Evolutionary conservation across 2,329 filamentous ascomycete genomes (phyloP).

Genomic region (Trichoderma sp.): DNA sequence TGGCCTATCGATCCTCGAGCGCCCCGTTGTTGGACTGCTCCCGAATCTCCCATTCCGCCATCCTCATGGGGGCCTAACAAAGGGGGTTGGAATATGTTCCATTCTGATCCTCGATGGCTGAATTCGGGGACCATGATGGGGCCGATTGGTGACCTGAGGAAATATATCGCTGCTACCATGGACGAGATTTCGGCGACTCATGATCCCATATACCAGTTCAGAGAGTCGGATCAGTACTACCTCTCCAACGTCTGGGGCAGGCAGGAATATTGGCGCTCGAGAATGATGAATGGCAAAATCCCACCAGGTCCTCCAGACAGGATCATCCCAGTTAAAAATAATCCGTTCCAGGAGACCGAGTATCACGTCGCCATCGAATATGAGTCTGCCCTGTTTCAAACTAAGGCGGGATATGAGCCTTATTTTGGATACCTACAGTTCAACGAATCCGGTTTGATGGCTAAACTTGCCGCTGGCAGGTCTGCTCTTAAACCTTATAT

Average conservation of each 20-base stretch:
- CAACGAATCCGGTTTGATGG: slow-evolving; percentile 27
- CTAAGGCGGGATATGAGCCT: slow-evolving; percentile 35
- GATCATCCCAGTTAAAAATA: slow-evolving; percentile 23
- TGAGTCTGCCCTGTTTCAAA: slow-evolving; percentile 40
- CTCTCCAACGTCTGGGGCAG: slow-evolving; percentile 41
- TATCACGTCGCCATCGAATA: slow-evolving; percentile 41
- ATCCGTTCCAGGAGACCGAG: slow-evolving; percentile 27
- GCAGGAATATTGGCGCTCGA: slow-evolving; percentile 41
- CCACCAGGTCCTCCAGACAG: slow-evolving; percentile 23
- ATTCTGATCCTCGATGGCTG: slow-evolving; percentile 39
- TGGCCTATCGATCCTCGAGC: slow-evolving; percentile 37
- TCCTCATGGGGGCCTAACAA: slow-evolving; percentile 37
- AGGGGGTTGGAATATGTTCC: slow-evolving; percentile 31
- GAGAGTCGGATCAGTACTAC: slow-evolving; percentile 44
- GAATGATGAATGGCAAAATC: slow-evolving; percentile 25
- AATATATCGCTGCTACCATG: slow-evolving; percentile 28
- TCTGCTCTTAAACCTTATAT: slow-evolving; percentile 30
- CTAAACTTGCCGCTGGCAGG: slow-evolving; percentile 26
- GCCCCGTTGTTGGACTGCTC: slow-evolving; percentile 41
- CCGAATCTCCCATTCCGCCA: slow-evolving; percentile 32
- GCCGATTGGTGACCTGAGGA: slow-evolving; percentile 32
- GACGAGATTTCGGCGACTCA: slow-evolving; percentile 34
- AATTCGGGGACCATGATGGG: slow-evolving; percentile 48
- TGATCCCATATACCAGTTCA: slow-evolving; percentile 31
- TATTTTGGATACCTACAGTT: slow-evolving; percentile 36